These are phyloP conservation scores for Leccinum disarticulatum DNA, from an alignment of 768 basidiomycete genomes.

Conservation along the genomic window DNA sequence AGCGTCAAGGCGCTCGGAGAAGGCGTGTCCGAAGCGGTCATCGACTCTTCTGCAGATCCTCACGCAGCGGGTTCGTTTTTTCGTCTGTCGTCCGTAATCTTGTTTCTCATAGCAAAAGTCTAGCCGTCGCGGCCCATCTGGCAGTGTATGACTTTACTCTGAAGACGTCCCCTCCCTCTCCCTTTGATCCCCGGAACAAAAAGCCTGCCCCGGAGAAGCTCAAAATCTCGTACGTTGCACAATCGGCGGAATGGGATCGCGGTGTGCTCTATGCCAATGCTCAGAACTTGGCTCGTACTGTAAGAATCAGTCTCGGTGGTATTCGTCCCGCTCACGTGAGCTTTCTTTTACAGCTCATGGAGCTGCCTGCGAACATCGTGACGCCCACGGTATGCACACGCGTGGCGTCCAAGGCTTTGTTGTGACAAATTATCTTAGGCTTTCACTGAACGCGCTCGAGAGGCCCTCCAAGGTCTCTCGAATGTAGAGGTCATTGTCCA, in stretches of 20 bases:
- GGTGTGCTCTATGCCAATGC: conserved; percentile 73
- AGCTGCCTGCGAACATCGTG: conserved; percentile 82
- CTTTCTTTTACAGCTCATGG: conserved; percentile 59
- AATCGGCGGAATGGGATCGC: conserved; percentile 62
- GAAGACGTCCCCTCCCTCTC: conserved; percentile 69
- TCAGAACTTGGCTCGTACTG: conserved; percentile 80
- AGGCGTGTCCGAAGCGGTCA: conserved; percentile 56
- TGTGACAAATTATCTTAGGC: conserved; percentile 36
- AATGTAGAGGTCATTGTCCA: conserved; percentile 70
- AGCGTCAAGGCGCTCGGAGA: conserved; percentile 59
- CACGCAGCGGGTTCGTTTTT: conserved; percentile 66
- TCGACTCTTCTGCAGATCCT: conserved; percentile 67
- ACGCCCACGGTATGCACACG: conserved; percentile 65
- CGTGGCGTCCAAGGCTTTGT: neutral
- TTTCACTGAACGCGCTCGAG: conserved; percentile 69
- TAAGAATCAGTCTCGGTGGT: conserved; percentile 29
- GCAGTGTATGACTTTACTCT: conserved; percentile 75
- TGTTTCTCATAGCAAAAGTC: conserved; percentile 1
- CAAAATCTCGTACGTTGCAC: conserved; percentile 44
- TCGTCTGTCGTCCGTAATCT: neutral
- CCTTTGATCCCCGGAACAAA: conserved; percentile 60
- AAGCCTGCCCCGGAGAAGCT: conserved; percentile 52
- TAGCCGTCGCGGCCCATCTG: conserved; percentile 78
- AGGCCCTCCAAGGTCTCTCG: conserved; percentile 61
- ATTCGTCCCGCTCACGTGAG: neutral